Percentiles rank a stretch among this genome's conserved stretches.
Evolutionary conservation across 805 yeast genomes (phyloP).

Genomic region (Saturnispora galanensis): DNA sequence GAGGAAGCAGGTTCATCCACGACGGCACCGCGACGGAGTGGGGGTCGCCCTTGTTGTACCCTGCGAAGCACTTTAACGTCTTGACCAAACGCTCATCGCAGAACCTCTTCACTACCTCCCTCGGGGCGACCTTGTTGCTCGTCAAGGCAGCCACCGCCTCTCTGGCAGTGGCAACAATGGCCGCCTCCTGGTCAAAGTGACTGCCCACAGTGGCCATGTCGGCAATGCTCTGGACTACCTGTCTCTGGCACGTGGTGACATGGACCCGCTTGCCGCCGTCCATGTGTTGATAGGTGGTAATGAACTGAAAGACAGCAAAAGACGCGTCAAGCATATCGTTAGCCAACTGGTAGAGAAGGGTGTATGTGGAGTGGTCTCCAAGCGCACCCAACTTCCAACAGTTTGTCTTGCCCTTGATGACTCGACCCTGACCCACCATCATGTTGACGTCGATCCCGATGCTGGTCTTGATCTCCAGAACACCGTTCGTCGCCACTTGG

Average conservation of each 20-base stretch:
- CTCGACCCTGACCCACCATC: constrained; percentile 52
- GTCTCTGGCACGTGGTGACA: constrained; percentile 48
- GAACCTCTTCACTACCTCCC: constrained; percentile 36
- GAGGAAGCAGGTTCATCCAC: constrained; percentile 48
- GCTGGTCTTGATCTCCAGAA: constrained; percentile 43
- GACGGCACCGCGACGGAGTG: constrained; percentile 41
- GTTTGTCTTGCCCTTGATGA: constrained; percentile 39
- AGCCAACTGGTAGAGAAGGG: constrained; percentile 44
- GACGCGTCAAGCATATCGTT: constrained; percentile 9
- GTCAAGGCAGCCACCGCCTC: constrained; percentile 37
- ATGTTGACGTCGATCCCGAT: constrained; percentile 48
- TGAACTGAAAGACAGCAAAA: constrained; percentile 36
- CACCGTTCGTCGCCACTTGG: constrained; percentile 49
- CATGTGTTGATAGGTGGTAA: constrained; percentile 54
- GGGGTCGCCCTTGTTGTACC: constrained; percentile 37
- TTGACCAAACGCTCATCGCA: constrained; percentile 39
- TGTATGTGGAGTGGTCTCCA: constrained; percentile 50
- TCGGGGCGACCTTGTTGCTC: constrained; percentile 23
- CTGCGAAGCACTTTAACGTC: constrained; percentile 37
- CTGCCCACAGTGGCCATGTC: constrained; percentile 28
- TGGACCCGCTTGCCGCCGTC: constrained; percentile 47
- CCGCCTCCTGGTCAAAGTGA: constrained; percentile 62
- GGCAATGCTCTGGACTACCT: constrained; percentile 30
- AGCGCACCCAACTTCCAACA: constrained; percentile 53
- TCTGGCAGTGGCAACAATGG: constrained; percentile 51